These are phyloP conservation scores for Xylaria sp. DNA, from an alignment of 2,329 filamentous ascomycete species.

Conservation along the genomic window DNA sequence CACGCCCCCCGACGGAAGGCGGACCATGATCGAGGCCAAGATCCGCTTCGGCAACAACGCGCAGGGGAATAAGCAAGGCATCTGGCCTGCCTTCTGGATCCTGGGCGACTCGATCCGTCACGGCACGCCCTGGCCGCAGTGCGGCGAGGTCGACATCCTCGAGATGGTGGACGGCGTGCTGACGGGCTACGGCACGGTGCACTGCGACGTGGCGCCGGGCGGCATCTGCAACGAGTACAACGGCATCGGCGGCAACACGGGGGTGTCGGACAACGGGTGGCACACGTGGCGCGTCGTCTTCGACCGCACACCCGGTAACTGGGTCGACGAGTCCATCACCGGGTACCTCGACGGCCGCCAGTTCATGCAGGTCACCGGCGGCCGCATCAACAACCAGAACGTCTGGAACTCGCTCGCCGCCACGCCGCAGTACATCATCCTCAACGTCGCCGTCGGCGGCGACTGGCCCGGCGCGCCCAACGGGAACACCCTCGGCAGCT, in stretches of 20 bases:
- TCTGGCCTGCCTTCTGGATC: conserved; percentile 67
- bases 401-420: conserved; percentile 59
- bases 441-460: conserved; percentile 62
- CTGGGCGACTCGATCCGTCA: conserved; percentile 60
- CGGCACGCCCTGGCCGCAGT: conserved; percentile 60
- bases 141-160: conserved; percentile 63
- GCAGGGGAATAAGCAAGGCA: conserved; percentile 56
- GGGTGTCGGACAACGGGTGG: conserved; percentile 59
- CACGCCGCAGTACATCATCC: conserved; percentile 57
- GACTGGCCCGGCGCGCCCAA: conserved; percentile 62
- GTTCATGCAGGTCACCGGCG: conserved; percentile 58
- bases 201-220: conserved; percentile 58
- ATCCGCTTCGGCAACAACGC: conserved; percentile 58
- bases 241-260: conserved; percentile 53
- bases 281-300: conserved; percentile 61
- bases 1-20: conserved; percentile 54
- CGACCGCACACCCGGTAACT: conserved; percentile 57
- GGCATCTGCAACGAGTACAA: conserved; percentile 61
- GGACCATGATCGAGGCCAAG: conserved; percentile 57
- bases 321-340: conserved; percentile 60
- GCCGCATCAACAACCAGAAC: conserved; percentile 53
- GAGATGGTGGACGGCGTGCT: conserved; percentile 61
- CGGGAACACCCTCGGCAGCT: conserved; percentile 57
- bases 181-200: conserved; percentile 60
- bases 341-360: conserved; percentile 60